Evolutionary conservation across 2,329 filamentous ascomycete species (phyloP).

Genomic region (Eutypa lata): DNA sequence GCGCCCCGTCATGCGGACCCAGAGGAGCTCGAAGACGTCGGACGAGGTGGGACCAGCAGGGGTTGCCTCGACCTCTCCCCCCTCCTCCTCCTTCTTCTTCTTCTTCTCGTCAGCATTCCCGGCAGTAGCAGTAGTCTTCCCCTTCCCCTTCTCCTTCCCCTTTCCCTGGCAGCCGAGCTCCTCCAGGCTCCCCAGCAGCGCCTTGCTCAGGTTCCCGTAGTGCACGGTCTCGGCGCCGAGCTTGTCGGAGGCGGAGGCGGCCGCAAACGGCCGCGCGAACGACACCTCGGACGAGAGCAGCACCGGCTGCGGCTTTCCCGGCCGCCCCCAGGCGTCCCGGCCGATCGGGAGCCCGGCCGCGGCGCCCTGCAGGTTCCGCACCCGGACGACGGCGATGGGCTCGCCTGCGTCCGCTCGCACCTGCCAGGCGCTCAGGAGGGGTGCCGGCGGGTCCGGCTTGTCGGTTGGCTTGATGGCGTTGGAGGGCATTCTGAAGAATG

Average conservation of each 20-base stretch:
- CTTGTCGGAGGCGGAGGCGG: conserved; percentile 55
- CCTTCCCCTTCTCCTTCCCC: conserved; percentile 5
- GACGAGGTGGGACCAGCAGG: conserved; percentile 11
- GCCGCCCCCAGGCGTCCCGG: conserved; percentile 66
- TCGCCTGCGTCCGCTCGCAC: conserved; percentile 39
- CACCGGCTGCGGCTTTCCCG: conserved; percentile 57
- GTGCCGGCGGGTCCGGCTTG: conserved; percentile 25
- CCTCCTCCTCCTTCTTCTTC: conserved; percentile 25
- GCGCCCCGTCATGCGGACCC: conserved; percentile 35
- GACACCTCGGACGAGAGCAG: conserved; percentile 58
- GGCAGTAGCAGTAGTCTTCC: conserved; percentile 38
- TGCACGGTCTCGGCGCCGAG: conserved; percentile 71
- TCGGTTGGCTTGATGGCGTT: conserved; percentile 11
- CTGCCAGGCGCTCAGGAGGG: conserved; percentile 34
- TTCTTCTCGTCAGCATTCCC: background rate
- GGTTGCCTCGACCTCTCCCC: conserved; percentile 31
- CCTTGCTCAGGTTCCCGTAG: conserved; percentile 70
- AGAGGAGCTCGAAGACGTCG: conserved; percentile 36
- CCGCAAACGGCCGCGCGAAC: conserved; percentile 53
- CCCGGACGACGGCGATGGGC: conserved; percentile 52
- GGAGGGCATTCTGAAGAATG: conserved; percentile 18
- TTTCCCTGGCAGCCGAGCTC: conserved; percentile 19
- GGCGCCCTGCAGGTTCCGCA: conserved; percentile 59
- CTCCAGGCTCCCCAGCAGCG: conserved; percentile 49
- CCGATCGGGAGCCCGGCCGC: conserved; percentile 57